Base-by-base conservation (phyloP, 257 asterid genomes). In the Nyctanthes arbortristis region DNA sequence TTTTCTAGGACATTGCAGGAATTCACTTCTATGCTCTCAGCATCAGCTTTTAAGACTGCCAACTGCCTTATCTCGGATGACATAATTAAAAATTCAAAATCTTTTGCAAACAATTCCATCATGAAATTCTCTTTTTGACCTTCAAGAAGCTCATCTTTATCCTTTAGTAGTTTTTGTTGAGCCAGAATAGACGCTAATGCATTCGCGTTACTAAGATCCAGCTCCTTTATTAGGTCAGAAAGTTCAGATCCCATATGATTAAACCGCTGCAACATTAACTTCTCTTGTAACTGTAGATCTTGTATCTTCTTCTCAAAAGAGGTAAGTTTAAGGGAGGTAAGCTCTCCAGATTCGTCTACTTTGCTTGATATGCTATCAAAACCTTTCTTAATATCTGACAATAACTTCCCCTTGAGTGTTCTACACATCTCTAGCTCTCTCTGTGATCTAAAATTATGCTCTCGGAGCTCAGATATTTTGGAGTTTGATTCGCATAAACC, bases 261-360 rank as follows among this genome's bases (percentile, higher is more conserved):
- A 12, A 96, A 89, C 80, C 88, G 85, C 70, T 84, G 85, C 81
- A 91, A 77, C 96, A 91, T 89, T 77, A 79, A 54, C 86, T 91
- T 95, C 75, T 94, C 97, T 74, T 83, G 95, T 67, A 67, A 61
- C 80, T 85, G 97, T 63, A 94, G 69, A 78, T 84, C 85, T 40
- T 76, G 67, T 74, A 94, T 87, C 80, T 85, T 91, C 82, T 86
- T 80, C 78, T 89, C 91, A 68, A 89, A 91, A 65, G 79, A 75
- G 65, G 79, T 67, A 52, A 94, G 85, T 75, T 85, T 92, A 73
- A 82, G 71, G 37, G n/a, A n/a, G n/a, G 84, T 76, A 68, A 89
- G 81, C 47, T 83, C 87, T 65, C 88, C 95, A 33, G 85, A 76
- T 79, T 89, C 95, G 70, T 82, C 84, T 62, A 88, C 97, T 86